Conservation (phyloP, 1,284 basidiomycete species). For the Anthracocystis walkeri region DNA sequence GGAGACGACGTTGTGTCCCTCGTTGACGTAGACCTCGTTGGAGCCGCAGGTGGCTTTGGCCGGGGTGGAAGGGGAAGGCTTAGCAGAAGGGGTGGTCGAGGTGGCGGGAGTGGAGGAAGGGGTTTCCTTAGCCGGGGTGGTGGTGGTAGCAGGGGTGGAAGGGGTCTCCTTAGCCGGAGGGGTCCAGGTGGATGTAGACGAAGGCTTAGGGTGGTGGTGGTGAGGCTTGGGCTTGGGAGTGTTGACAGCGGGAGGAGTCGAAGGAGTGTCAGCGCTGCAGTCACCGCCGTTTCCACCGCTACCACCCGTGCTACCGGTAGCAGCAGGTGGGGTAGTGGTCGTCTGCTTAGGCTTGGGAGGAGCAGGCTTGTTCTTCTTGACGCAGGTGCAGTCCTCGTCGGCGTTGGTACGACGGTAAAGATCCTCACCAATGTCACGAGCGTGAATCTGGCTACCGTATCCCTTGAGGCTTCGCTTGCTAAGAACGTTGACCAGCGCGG, state of each 20-base stretch:
- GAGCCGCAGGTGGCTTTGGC: constrained; percentile 22
- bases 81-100: constrained; percentile 3
- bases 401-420: constrained; percentile 44
- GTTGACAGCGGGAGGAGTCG: constrained; percentile 4
- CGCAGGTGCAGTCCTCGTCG: constrained; percentile 53
- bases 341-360: constrained; percentile 33
- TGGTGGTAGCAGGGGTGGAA: constrained; percentile 1
- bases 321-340: constrained; percentile 7
- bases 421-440: constrained; percentile 40
- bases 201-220: constrained; percentile 13
- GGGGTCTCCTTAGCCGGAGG: constrained; percentile 1
- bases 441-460: constrained; percentile 34
- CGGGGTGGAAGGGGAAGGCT: constrained; percentile 15
- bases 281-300: neutral
- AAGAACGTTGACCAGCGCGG: constrained; percentile 43
- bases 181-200: neutral
- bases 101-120: neutral
- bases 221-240: constrained; percentile 11
- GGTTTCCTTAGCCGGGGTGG: neutral
- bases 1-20: constrained; percentile 53
- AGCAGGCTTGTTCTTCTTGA: constrained; percentile 44
- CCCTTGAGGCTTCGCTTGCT: constrained; percentile 38
- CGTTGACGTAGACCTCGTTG: constrained; percentile 40
- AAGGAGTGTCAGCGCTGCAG: constrained; percentile 12
- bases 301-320: too few species aligned